phyloP scores from a whole-genome alignment of 495 filamentous ascomycete genomes.

The Xylaria flabelliformis region DNA sequence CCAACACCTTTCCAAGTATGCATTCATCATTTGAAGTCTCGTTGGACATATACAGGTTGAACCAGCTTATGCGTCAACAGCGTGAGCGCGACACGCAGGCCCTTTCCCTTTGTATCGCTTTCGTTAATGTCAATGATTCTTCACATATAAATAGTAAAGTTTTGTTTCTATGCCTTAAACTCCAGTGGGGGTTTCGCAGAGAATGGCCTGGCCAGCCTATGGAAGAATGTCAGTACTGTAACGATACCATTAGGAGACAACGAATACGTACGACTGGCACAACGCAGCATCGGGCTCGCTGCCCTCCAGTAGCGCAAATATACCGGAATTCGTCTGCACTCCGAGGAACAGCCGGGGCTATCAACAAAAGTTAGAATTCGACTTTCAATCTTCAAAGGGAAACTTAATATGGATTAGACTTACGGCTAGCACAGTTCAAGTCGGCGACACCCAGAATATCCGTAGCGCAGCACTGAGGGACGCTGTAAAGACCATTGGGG shows the following conservation, averaged over 20 bases:
- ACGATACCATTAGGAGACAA: background rate
- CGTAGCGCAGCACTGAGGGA: conserved; percentile 49
- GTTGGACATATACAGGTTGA: background rate
- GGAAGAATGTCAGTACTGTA: background rate
- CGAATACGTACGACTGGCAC: conserved; percentile 26
- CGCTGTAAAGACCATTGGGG: conserved; percentile 31
- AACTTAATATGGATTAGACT: conserved; percentile 22
- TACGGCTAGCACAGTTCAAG: conserved; percentile 49
- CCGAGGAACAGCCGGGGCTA: conserved; percentile 11
- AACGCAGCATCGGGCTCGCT: conserved; percentile 26
- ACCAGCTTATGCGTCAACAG: background rate
- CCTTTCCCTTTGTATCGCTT: background rate
- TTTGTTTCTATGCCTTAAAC: background rate
- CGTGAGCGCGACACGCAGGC: background rate
- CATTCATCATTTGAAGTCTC: too few relatives aligned
- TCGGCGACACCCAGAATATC: conserved; percentile 52
- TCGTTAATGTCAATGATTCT: background rate
- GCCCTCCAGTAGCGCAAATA: conserved; percentile 23
- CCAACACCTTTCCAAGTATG: background rate
- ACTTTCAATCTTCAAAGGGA: background rate
- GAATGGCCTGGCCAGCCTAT: conserved; percentile 22
- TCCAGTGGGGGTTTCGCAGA: conserved; percentile 25
- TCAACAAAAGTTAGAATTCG: background rate
- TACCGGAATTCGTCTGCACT: conserved; percentile 20
- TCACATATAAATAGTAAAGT: background rate